Percentiles rank a stretch among this genome's conserved stretches.
These are phyloP conservation scores for Warburgia ugandensis DNA, from an alignment of 164 flowering plant species.

Conservation along the genomic window DNA sequence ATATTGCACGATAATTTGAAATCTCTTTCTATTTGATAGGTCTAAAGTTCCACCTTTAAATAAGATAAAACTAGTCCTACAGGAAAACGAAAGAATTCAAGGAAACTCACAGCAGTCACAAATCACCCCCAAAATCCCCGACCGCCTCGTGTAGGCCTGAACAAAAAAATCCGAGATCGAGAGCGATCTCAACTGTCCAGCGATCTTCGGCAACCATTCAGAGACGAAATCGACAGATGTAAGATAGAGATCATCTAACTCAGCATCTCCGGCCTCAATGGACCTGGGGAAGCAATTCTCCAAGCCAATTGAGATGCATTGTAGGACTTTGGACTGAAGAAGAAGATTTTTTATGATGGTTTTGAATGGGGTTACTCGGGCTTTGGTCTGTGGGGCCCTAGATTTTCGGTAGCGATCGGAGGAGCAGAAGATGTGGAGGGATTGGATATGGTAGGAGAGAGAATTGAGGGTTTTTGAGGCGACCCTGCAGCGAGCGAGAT, in stretches of 20 bases:
- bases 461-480: slow-evolving; percentile 29
- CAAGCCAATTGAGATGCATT: slow-evolving; percentile 28
- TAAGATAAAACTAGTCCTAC: too few species aligned
- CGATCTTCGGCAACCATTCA: slow-evolving; percentile 34
- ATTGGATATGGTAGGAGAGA: slow-evolving; percentile 24
- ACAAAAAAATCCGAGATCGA: slow-evolving; percentile 39
- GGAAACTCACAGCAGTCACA: slow-evolving; percentile 37
- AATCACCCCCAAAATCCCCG: slow-evolving; percentile 23
- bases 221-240: slow-evolving; percentile 26
- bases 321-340: slow-evolving; percentile 9
- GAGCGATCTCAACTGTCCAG: slow-evolving; percentile 18
- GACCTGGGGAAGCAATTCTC: slow-evolving; percentile 18
- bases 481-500: slow-evolving; percentile 36
- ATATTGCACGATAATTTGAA: too few species aligned
- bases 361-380: slow-evolving; percentile 37
- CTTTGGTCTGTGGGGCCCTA: slow-evolving; percentile 19
- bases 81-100: too few species aligned
- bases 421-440: slow-evolving; percentile 33
- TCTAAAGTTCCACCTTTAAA: too few species aligned
- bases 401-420: slow-evolving; percentile 26
- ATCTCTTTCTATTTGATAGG: too few species aligned
- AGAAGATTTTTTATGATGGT: slow-evolving; percentile 18
- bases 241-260: slow-evolving; percentile 39
- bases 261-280: slow-evolving; percentile 27
- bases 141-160: slow-evolving; percentile 45